These are phyloP conservation scores for Coemansia erecta DNA, from an alignment of 192 early-diverging fungal genomes.

Conservation along the genomic window DNA sequence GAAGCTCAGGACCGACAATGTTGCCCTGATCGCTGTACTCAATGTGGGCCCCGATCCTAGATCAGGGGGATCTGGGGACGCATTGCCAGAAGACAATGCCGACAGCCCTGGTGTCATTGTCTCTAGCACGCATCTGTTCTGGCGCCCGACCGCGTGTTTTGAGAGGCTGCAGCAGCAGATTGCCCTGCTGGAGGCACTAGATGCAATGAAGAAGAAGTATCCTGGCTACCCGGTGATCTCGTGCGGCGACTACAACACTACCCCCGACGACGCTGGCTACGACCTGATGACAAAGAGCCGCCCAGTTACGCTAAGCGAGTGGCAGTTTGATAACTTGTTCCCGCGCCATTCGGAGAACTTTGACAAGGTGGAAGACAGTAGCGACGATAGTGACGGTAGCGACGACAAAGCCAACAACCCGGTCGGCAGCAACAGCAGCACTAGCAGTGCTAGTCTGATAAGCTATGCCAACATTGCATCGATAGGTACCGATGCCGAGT, in stretches of 20 bases:
- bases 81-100: neutral
- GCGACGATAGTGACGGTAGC: slow-evolving; percentile 2
- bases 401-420: neutral
- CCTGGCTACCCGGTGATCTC: slow-evolving; percentile 18
- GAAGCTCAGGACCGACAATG: slow-evolving; percentile 37
- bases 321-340: slow-evolving; percentile 49
- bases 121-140: slow-evolving; percentile 49
- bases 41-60: slow-evolving; percentile 5
- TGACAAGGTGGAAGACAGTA: neutral
- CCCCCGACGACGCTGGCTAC: slow-evolving; percentile 60
- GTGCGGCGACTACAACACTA: slow-evolving; percentile 59
- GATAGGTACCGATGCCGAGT: slow-evolving; percentile 13
- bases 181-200: slow-evolving; percentile 22
- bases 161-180: slow-evolving; percentile 52
- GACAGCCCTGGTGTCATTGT: slow-evolving; percentile 28
- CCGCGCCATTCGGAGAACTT: slow-evolving; percentile 11
- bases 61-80: neutral
- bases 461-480: slow-evolving; percentile 36
- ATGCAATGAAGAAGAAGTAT: slow-evolving; percentile 26
- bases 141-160: slow-evolving; percentile 41
- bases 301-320: slow-evolving; percentile 47
- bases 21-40: slow-evolving; percentile 36
- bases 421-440: neutral
- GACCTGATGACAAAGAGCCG: slow-evolving; percentile 53
- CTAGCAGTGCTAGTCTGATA: neutral